A percentile compares a stretch with the other conserved stretches of the same genome.
Conservation (phyloP, 1,139 yeast species). For the Protomyces lactucae-debilis region DNA sequence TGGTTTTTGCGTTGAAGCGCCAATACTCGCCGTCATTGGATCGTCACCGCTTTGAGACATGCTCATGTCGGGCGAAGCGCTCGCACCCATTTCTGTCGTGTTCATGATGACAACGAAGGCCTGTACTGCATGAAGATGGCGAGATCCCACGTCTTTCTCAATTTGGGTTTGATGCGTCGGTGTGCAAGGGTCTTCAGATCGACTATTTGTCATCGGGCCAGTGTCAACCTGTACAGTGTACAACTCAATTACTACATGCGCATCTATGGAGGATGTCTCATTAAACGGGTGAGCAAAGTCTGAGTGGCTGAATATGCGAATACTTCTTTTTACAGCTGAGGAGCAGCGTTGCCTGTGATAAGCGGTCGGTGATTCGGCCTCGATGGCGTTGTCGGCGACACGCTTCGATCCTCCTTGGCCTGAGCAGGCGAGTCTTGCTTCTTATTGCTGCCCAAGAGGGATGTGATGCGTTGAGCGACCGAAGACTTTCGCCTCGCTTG, state of each 20-base stretch:
- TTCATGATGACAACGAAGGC: background rate
- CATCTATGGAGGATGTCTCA: too few relatives aligned
- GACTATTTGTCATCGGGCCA: too few relatives aligned
- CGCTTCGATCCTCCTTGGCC: background rate
- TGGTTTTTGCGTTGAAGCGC: background rate
- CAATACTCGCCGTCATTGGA: background rate
- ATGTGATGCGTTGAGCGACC: background rate
- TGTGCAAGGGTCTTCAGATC: too few relatives aligned
- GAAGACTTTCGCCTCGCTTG: background rate
- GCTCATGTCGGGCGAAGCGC: background rate
- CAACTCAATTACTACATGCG: too few relatives aligned
- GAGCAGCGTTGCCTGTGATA: background rate
- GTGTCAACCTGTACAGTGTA: too few relatives aligned
- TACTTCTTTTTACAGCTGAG: background rate
- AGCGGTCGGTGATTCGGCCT: background rate
- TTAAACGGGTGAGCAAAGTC: too few relatives aligned
- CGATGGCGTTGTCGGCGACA: background rate
- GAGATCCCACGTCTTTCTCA: too few relatives aligned
- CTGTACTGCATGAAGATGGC: too few relatives aligned
- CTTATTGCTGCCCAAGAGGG: background rate
- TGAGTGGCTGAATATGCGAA: too few relatives aligned
- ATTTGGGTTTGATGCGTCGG: too few relatives aligned
- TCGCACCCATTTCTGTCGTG: background rate
- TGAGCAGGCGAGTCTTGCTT: background rate
- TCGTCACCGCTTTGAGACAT: background rate